Percentiles rank a stretch among this genome's conserved stretches.
Evolutionary conservation across 2,329 filamentous ascomycete species (phyloP).

Genomic region (Ceratocystis cubensis): DNA sequence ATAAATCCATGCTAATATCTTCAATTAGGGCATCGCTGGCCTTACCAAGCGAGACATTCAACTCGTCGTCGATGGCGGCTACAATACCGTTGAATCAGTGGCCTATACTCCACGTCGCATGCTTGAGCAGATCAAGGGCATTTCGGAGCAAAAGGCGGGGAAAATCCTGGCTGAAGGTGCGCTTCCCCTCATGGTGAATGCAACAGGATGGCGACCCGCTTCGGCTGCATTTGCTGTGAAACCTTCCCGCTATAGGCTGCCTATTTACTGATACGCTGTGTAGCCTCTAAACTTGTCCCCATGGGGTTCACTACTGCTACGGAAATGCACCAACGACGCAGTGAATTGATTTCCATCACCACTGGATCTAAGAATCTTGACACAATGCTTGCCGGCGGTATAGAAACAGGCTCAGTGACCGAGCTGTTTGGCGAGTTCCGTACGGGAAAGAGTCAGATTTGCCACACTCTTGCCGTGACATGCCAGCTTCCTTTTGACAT

Average conservation of each 20-base stretch:
- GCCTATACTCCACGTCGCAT: slow-evolving; percentile 78
- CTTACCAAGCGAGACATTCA: slow-evolving; percentile 94
- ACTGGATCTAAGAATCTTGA: slow-evolving; percentile 97
- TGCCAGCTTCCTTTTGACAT: slow-evolving; percentile 97
- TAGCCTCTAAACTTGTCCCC: slow-evolving; percentile 88
- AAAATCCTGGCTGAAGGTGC: slow-evolving; percentile 83
- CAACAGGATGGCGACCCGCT: not conserved
- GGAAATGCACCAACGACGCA: slow-evolving; percentile 95
- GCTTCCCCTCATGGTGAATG: slow-evolving; percentile 23
- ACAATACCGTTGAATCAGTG: slow-evolving; percentile 88
- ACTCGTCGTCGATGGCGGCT: slow-evolving; percentile 79
- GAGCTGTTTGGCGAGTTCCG: slow-evolving; percentile 97
- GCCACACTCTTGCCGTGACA: slow-evolving; percentile 94
- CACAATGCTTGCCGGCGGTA: slow-evolving; percentile 81
- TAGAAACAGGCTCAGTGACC: slow-evolving; percentile 95
- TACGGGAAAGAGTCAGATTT: slow-evolving; percentile 97
- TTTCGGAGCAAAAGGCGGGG: slow-evolving; percentile 89
- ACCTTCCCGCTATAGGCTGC: not conserved
- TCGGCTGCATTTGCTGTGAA: not conserved
- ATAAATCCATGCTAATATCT: slow-evolving; percentile 6
- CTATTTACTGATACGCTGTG: slow-evolving; percentile 14
- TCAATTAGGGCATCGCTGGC: slow-evolving; percentile 62
- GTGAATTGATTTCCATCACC: slow-evolving; percentile 93
- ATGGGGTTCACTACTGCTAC: slow-evolving; percentile 99
- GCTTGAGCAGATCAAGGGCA: slow-evolving; percentile 92